These are phyloP conservation scores for Xylaria sp. DNA, from an alignment of 2,329 filamentous ascomycete genomes.

Conservation along the genomic window DNA sequence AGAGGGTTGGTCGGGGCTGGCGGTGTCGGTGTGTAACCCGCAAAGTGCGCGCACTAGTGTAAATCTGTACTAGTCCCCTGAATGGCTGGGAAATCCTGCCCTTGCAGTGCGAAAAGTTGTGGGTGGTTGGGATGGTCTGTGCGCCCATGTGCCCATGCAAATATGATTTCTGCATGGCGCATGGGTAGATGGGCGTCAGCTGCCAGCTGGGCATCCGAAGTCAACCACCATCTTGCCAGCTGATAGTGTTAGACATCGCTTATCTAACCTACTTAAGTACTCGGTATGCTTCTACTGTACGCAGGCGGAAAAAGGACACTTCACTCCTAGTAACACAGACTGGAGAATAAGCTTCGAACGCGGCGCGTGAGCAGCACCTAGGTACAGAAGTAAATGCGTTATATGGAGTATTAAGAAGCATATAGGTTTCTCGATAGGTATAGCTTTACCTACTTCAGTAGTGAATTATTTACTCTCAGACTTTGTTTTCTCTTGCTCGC, in stretches of 20 bases:
- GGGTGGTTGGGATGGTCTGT: conserved; percentile 36
- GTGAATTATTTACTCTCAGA: not conserved
- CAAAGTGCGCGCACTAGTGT: conserved; percentile 1
- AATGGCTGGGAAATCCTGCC: conserved; percentile 32
- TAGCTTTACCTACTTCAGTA: no score
- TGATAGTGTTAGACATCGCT: not conserved
- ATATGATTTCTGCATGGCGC: not conserved
- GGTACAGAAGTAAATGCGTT: no score
- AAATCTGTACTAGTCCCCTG: not conserved
- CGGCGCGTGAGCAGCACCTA: no score
- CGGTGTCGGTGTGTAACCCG: conserved; percentile 31
- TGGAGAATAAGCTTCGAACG: no score
- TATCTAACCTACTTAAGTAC: not conserved
- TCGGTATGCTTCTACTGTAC: no score
- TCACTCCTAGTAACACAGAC: no score
- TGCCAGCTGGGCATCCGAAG: conserved; percentile 6
- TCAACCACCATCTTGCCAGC: not conserved
- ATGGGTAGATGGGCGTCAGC: not conserved
- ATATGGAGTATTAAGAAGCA: no score
- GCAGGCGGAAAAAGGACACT: no score
- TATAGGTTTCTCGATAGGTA: no score
- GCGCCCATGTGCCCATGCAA: not conserved
- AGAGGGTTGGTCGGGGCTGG: conserved; percentile 20
- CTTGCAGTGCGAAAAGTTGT: conserved; percentile 26
- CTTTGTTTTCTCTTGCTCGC: not conserved